Evolutionary conservation across 2,329 filamentous ascomycete species (phyloP), one percentile per base, ranked within the genome.

Genomic region (Colletotrichum neosansevieriae): DNA sequence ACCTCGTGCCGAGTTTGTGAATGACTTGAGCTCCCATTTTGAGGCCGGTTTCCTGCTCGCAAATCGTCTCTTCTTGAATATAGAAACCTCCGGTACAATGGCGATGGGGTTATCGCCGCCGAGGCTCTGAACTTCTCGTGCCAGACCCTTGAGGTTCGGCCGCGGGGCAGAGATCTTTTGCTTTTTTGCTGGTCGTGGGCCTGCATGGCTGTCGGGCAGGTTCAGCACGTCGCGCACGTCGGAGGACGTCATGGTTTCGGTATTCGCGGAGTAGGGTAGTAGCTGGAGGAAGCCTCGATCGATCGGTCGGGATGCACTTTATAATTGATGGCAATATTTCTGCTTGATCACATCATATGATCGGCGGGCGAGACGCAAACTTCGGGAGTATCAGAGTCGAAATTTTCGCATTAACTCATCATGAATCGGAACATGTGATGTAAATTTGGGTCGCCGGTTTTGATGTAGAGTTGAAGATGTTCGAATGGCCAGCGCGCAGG

Each of bases 191-290:
- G 90, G 88, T 71, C 91, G 82, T 61, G 83, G 76, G 58, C 80
- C 82, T 58, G 82, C 75, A 58, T 81, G 74, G 69, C 83, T 80
- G 36, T 89, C 90, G 73, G 89, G 91, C 77, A 97, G 85, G 79
- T 94, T 93, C 76, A 97, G 89, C 77, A 97, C 93, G 79, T 97
- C 94, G 82, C 92, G 93, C 74, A 97, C 89, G 85, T 97, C 94
- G 78, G 90, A 88, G 71, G 91, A 91, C 70, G 91, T 86, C 90
- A 93, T 93, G 71, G 75, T 84, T 75, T 72, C 71, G 65, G 73
- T 66, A 68, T 71, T 62, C 58, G 11, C 15, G 32, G 32, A n/a
- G 4, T 11, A 19, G 40, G 12, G 42, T n/a, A 19, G 67, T 68
- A 5, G 4, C 24, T 67, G 29, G 70, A 38, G n/a, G n/a, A 34